Percentiles rank a stretch among this genome's conserved stretches.
Evolutionary conservation across 1,284 basidiomycete species (phyloP).

Genomic region (Schizopora paradoxa): DNA sequence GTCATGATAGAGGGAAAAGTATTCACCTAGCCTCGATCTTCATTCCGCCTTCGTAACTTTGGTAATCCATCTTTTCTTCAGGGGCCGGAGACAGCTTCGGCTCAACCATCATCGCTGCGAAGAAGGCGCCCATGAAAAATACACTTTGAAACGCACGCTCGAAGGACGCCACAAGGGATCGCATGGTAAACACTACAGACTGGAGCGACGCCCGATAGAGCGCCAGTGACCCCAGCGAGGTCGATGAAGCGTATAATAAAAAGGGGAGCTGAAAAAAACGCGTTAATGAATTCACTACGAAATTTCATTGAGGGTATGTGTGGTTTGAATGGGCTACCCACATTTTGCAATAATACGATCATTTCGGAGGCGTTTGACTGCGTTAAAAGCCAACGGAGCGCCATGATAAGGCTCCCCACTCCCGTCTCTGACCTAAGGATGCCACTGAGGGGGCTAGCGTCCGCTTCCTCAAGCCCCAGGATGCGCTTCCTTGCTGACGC

Average conservation of each 20-base stretch:
- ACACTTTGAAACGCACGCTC: conserved; percentile 73
- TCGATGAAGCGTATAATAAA: conserved; percentile 61
- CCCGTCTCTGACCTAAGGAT: conserved; percentile 5
- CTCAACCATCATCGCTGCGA: conserved; percentile 63
- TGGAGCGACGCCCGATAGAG: conserved; percentile 74
- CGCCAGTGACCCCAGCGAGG: conserved; percentile 69
- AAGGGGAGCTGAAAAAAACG: conserved; percentile 53
- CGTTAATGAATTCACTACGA: conserved; percentile 12
- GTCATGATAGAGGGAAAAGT: background rate
- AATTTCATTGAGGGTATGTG: background rate
- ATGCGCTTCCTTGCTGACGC: conserved; percentile 53
- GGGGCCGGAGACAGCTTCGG: conserved; percentile 57
- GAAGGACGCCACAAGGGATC: conserved; percentile 53
- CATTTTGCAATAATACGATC: conserved; percentile 61
- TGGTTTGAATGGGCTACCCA: conserved; percentile 31
- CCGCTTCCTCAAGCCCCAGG: conserved; percentile 47
- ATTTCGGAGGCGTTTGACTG: conserved; percentile 60
- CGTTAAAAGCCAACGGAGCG: conserved; percentile 34
- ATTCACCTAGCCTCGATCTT: conserved; percentile 62
- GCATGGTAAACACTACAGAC: conserved; percentile 57
- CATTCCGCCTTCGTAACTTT: conserved; percentile 47
- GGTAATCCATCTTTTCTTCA: conserved; percentile 45
- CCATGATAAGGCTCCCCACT: conserved; percentile 5
- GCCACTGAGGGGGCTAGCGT: conserved; percentile 3
- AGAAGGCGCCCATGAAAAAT: conserved; percentile 79